Evolutionary conservation across 2,329 filamentous ascomycete genomes (phyloP), one percentile per base, ranked within the genome.

Genomic region (Stromatinia cepivora): DNA sequence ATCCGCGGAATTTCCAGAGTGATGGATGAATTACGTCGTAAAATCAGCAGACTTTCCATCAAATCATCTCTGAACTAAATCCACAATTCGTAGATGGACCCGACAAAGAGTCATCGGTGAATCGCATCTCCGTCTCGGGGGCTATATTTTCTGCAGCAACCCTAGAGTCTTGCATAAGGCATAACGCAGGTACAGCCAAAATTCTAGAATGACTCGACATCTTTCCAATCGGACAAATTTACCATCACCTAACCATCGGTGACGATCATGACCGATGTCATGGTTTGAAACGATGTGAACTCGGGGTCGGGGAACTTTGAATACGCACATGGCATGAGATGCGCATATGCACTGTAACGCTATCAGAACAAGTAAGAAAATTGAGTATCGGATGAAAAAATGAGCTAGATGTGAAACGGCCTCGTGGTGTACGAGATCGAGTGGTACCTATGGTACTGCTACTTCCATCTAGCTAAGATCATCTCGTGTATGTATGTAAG

Each of bases 21-120:
- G 5, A 15, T 57, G 13, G n/a, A 39, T 20, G 36, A 39, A 56
- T 0, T 36, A 42, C 39, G 1, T 42, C 13, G 39, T 42, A 42
- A 42, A 6, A 42, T 42, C 39, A 42, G 39, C 39, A 42, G 13
- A 42, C 39, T 6, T 42, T 6, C 13, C 4, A 42, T 42, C 13
- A 6, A 42, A 42, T 42, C 39, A 42, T 42, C 5, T 15, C 39
- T 42, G 5, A 15, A 42, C 39, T 42, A 6, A 17, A 42, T 42
- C 39, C 39, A 42, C 39, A 42, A 42, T 42, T 42, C 39, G 15
- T 17, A 42, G 39, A 17, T 7, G 34, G 39, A 22, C 5, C 46
- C 31, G n/a, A 20, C n/a, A 22, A 39, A 64, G n/a, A 63, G 61
- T 42, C n/a, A 64, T 42, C 11, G 25, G n/a, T 22, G 31, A 63